Conservation (phyloP, 768 basidiomycete genomes). For the Phaeotremella fagi region DNA sequence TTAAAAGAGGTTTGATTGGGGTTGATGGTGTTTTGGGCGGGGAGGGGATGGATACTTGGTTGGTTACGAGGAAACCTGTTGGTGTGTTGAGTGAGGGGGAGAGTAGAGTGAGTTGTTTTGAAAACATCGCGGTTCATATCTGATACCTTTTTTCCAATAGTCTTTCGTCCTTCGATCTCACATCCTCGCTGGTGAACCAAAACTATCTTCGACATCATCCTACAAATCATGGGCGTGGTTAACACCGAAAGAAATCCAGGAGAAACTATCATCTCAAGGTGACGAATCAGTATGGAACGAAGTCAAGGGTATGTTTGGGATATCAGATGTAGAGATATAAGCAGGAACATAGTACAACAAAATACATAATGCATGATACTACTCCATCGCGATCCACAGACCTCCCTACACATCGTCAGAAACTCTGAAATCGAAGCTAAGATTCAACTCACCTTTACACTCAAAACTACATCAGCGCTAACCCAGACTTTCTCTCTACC, state of each 20-base stretch:
- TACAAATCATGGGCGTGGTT: slow-evolving; percentile 85
- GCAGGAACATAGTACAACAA: neutral
- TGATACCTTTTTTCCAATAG: slow-evolving; percentile 51
- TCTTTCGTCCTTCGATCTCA: slow-evolving; percentile 93
- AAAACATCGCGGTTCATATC: neutral
- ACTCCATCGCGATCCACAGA: slow-evolving; percentile 19
- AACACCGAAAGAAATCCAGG: slow-evolving; percentile 81
- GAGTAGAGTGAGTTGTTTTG: slow-evolving; percentile 24
- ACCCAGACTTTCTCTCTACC: slow-evolving; percentile 37
- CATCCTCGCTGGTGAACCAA: slow-evolving; percentile 80
- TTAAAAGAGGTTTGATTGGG: slow-evolving; percentile 62
- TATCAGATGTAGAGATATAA: neutral
- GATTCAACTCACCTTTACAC: slow-evolving; percentile 35
- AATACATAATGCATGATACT: neutral
- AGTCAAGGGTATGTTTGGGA: slow-evolving; percentile 34
- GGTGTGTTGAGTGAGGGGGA: slow-evolving; percentile 58
- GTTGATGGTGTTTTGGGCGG: slow-evolving; percentile 58
- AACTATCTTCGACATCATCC: slow-evolving; percentile 54
- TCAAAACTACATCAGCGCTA: slow-evolving; percentile 34
- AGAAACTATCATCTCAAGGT: slow-evolving; percentile 32
- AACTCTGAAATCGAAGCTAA: neutral
- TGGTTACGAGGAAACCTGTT: slow-evolving; percentile 83
- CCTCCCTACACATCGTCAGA: slow-evolving; percentile 18
- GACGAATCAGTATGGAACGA: slow-evolving; percentile 25
- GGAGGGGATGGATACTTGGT: slow-evolving; percentile 82